Base-by-base conservation (phyloP, 192 early-diverging fungal species). In the Coemansia sp. region DNA sequence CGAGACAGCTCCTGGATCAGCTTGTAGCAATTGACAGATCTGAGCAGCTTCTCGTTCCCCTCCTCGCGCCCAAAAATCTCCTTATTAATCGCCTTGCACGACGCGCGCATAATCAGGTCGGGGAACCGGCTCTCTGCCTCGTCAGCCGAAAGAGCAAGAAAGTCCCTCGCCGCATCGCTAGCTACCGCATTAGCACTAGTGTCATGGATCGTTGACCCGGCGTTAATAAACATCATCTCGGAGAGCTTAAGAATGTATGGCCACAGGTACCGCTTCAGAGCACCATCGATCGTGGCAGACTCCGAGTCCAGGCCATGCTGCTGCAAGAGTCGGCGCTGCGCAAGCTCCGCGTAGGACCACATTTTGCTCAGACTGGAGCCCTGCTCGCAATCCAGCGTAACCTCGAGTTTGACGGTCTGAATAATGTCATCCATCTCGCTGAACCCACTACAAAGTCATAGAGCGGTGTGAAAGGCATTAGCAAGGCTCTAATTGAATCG, bases 261-360 rank as follows among this genome's bases (percentile, higher is more conserved):
- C 79, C 79, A 82, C 26, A 82, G 33, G 24, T 76, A 76, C 20
- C 45, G 46, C 37, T 73, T 66, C 26, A 82, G 9, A 7, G 53
- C 31, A 3, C 20, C 42, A 46, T 76, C 70, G 16, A 66, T 51
- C 0, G 28, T 42, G 3, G 39, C 28, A 1, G 39, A 10, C 3
- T 65, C 66, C 21, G n/a, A 10, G n/a, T 46, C 60, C 7, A 67
- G 6, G 16, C 58, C 65, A 5, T 57, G 43, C 31, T 48, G 45
- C 20, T 59, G 59, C 9, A 59, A 14, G 3, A 70, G 50, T 21
- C 60, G 56, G 40, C 48, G 60, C 57, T 76, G 79, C 10, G 70
- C 79, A 10, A 66, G 28, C 34, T 60, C 67, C 9, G 67, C 74
- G 39, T 73, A 82, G 4, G n/a, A 16, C 79, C 79, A 82, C 24